Evolutionary conservation across 139 green algal genomes (phyloP).

Genomic region (Astrephomene gubernaculifera): DNA sequence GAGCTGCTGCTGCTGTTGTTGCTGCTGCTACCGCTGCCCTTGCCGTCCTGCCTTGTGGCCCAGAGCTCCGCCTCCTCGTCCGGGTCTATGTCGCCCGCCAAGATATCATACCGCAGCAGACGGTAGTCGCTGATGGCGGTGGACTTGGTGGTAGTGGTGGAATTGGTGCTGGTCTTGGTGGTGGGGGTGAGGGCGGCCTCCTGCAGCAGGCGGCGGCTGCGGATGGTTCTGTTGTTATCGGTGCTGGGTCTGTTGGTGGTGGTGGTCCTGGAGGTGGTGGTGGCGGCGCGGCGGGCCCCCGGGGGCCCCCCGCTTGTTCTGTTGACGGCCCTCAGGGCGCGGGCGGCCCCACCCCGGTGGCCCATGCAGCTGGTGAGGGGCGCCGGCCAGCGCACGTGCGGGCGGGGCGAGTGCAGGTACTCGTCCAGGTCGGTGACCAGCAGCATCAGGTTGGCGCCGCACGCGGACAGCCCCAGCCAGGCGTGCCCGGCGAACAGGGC

Average conservation of each 20-base stretch:
- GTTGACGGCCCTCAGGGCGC: neutral
- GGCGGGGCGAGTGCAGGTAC: conserved; percentile 8
- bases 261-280: neutral
- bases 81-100: neutral
- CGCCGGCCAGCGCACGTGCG: neutral
- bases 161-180: no score
- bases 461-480: conserved; percentile 16
- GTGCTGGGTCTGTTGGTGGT: neutral
- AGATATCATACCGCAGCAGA: neutral
- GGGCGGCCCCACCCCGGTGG: no score
- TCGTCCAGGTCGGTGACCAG: conserved; percentile 21
- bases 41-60: neutral
- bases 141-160: no score
- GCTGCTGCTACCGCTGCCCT: neutral
- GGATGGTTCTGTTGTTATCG: neutral
- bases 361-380: neutral
- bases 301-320: neutral
- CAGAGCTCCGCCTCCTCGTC: neutral
- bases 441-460: conserved; percentile 21
- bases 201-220: no score
- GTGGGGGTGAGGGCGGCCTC: neutral
- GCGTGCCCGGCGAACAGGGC: conserved; percentile 18
- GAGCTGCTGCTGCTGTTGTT: neutral
- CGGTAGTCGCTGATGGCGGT: neutral
- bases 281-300: neutral